Percentiles rank a stretch among this genome's conserved stretches.
Evolutionary conservation across 2,329 filamentous ascomycete genomes (phyloP).

Genomic region (Knoxdaviesia proteae): DNA sequence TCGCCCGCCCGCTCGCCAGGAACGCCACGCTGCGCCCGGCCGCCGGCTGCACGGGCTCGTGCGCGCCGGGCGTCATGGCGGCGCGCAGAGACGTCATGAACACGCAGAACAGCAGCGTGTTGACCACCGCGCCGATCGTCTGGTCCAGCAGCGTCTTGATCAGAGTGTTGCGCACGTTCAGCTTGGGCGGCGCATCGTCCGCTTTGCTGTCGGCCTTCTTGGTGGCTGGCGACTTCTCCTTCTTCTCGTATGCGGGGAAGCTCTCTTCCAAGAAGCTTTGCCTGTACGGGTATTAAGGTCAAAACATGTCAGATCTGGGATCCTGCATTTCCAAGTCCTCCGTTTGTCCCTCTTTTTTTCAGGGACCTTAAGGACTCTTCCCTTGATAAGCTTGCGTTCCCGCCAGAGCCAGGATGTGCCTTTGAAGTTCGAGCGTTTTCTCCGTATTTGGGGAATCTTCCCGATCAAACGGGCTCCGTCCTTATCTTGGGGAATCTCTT

Average conservation of each 20-base stretch:
- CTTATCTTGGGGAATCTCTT: too few species aligned
- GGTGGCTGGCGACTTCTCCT: conserved; percentile 14
- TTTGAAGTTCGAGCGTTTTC: too few species aligned
- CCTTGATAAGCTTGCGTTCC: too few species aligned
- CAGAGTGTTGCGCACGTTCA: conserved; percentile 38
- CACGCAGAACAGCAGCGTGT: conserved; percentile 42
- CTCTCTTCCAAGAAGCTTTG: conserved; percentile 55
- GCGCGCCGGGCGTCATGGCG: conserved; percentile 19
- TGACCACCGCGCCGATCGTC: conserved; percentile 40
- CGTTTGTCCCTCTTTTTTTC: not conserved
- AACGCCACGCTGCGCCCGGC: conserved; percentile 12
- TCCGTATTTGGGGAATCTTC: too few species aligned
- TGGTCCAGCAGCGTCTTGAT: conserved; percentile 52
- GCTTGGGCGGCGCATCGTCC: conserved; percentile 8
- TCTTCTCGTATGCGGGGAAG: conserved; percentile 41
- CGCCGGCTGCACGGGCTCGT: conserved; percentile 12
- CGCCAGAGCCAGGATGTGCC: too few species aligned
- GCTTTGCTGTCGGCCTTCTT: conserved; percentile 17
- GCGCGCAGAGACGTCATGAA: conserved; percentile 35
- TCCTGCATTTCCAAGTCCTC: not conserved
- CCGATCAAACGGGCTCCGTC: too few species aligned
- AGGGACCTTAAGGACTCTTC: not conserved
- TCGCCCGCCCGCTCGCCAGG: conserved; percentile 15
- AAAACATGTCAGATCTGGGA: not conserved
- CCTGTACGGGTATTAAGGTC: conserved; percentile 17